Evolutionary conservation across 192 early-diverging fungal species (phyloP), one percentile per base, ranked within the genome.

Genomic region (Dispira simplex): DNA sequence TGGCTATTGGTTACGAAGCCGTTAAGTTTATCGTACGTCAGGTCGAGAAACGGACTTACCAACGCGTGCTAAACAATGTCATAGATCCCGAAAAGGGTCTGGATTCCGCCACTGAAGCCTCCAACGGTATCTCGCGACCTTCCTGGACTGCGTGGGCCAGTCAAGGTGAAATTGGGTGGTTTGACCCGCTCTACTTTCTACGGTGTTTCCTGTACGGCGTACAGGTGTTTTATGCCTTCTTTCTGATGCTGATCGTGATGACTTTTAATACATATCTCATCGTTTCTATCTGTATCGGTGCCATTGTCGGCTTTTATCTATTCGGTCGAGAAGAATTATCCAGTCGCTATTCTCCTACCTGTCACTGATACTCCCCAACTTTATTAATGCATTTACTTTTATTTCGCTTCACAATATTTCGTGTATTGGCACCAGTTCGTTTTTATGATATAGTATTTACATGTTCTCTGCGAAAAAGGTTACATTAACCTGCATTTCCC

Each of bases 131-230:
- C 21, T 8, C 56, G 11, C 13, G 27, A 13, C 9, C 56, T 8
- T n/a, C n/a, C 6, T 56, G 25, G 25, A 23, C 54, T 13, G 54
- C 28, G 54, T 23, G 11, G 14, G 16, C 27, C 16, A 11, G 10
- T 45, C 8, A 13, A 12, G n/a, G n/a, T 16, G 44, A 13, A 14
- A 44, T 62, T 12, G 28, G 39, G n/a, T 62, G 59, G 59, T 62
- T 45, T n/a, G 59, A 62, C 18, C 59, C 59, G 13, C 8, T 44
- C 14, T 46, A 62, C 59, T 62, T 62, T n/a, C 18, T 62, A 20
- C 59, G 59, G n/a, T 32, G 59, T 25, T 45, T 62, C 43, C n/a
- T 62, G 13, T 62, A 62, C n/a, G 59, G 59, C n/a, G 44, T 62
- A 16, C 59, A 62, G 59, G 59, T 62, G 11, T 62, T 44, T 25